Conservation (phyloP, 1,284 basidiomycete genomes). For the Leccinum insigne region DNA sequence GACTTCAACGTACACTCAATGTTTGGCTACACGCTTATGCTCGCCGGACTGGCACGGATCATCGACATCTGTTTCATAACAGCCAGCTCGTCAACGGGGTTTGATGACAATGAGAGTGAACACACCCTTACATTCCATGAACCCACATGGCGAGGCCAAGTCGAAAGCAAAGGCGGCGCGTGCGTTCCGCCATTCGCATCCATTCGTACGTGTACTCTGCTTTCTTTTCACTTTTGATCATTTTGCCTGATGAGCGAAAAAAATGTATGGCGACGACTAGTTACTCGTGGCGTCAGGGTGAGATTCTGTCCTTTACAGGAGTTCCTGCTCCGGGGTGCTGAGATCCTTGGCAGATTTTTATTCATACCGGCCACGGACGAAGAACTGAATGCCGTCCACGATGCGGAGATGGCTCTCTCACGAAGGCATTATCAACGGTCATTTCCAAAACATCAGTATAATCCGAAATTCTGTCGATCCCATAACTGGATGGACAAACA, state of each 20-base stretch:
- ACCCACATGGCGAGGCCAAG: constrained; percentile 10
- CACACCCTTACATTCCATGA: constrained; percentile 52
- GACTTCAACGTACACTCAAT: constrained; percentile 68
- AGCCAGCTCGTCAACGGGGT: constrained; percentile 31
- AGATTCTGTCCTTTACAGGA: constrained; percentile 4
- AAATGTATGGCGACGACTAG: constrained; percentile 35
- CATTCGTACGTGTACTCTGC: constrained; percentile 64
- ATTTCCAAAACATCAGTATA: not conserved
- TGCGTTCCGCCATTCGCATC: constrained; percentile 83
- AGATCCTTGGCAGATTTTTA: constrained; percentile 47
- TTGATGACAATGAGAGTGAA: constrained; percentile 55
- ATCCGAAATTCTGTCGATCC: not conserved
- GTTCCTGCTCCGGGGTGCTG: not conserved
- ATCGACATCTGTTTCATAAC: constrained; percentile 86
- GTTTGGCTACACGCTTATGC: constrained; percentile 87
- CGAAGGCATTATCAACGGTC: not conserved
- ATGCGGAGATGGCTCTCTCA: constrained; percentile 58
- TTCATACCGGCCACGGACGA: constrained; percentile 95
- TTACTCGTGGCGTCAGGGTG: constrained; percentile 67
- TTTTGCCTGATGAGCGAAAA: not conserved
- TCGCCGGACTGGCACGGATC: constrained; percentile 81
- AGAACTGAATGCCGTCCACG: constrained; percentile 71
- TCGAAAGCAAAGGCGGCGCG: constrained; percentile 44
- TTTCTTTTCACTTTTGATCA: not conserved
- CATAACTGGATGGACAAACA: not conserved